Evolutionary conservation across 2,329 filamentous ascomycete genomes (phyloP).

Genomic region (Lecanicillium sp.): DNA sequence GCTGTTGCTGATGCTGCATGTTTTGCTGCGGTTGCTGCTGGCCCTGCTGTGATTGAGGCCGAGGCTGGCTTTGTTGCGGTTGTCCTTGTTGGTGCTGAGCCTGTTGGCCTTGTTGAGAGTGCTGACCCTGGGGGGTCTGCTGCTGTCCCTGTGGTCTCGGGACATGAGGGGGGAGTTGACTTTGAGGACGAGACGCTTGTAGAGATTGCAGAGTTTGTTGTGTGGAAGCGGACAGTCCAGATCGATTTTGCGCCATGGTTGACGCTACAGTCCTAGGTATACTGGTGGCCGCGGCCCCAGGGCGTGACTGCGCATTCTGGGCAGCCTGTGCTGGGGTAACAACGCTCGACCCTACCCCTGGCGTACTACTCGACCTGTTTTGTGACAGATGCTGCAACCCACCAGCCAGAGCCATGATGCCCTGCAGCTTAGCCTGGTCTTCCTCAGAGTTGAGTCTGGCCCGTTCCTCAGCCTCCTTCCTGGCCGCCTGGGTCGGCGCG

Average conservation of each 20-base stretch:
- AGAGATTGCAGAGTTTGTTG: conserved; percentile 12
- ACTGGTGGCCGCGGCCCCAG: conserved; percentile 13
- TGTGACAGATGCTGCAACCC: conserved; percentile 38
- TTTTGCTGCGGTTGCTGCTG: conserved; percentile 9
- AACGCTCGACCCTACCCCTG: conserved; percentile 19
- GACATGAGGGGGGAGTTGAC: conserved; percentile 21
- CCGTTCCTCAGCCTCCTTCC: conserved; percentile 59
- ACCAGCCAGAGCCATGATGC: conserved; percentile 47
- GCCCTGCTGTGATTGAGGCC: conserved; percentile 13
- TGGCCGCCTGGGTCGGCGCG: conserved; percentile 64
- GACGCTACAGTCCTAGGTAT: conserved; percentile 12
- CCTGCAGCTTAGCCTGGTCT: conserved; percentile 50
- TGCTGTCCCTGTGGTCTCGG: conserved; percentile 12
- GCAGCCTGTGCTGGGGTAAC: conserved; percentile 26
- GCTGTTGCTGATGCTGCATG: conserved; percentile 8
- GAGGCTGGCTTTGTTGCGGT: conserved; percentile 10
- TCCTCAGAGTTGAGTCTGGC: conserved; percentile 50
- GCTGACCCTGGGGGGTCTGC: conserved; percentile 10
- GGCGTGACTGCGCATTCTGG: conserved; percentile 13
- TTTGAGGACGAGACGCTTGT: conserved; percentile 11
- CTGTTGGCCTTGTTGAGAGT: conserved; percentile 8
- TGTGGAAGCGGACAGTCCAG: conserved; percentile 18
- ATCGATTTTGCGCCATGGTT: conserved; percentile 18
- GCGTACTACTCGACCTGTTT: conserved; percentile 16
- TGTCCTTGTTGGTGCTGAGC: conserved; percentile 11